Evolutionary conservation across 2,329 filamentous ascomycete species (phyloP).

Genomic region (Penicillium sp.): DNA sequence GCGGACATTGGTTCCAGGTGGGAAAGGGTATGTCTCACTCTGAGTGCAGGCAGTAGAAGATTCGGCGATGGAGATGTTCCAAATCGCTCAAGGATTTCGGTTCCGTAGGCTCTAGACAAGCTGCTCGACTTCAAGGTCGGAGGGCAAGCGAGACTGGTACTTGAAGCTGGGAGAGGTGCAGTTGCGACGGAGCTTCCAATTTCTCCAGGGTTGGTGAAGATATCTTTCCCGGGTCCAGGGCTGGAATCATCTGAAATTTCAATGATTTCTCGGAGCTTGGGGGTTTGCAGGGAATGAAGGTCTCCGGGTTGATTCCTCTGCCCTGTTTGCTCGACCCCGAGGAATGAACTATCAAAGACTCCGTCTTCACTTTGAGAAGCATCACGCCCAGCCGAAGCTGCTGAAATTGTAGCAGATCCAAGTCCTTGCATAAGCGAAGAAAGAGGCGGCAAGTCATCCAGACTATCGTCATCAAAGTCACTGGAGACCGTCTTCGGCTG

Average conservation of each 20-base stretch:
- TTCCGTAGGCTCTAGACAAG: neutral
- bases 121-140: slow-evolving; percentile 19
- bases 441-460: slow-evolving; percentile 49
- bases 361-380: neutral
- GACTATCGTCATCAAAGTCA: slow-evolving; percentile 41
- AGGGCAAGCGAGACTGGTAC: neutral
- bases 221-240: neutral
- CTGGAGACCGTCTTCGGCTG: slow-evolving; percentile 33
- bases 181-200: slow-evolving; percentile 8
- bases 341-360: too few relatives aligned
- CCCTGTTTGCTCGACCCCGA: too few relatives aligned
- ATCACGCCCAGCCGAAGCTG: neutral
- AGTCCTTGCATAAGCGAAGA: slow-evolving; percentile 32
- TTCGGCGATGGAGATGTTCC: neutral
- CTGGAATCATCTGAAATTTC: slow-evolving; percentile 16
- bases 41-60: neutral
- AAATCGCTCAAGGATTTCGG: neutral
- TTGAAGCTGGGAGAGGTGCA: neutral
- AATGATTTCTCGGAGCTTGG: neutral
- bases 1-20: neutral
- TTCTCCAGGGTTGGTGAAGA: neutral
- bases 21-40: neutral
- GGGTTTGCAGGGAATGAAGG: neutral
- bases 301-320: neutral
- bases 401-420: neutral